These are phyloP conservation scores for Globisporangium camurandrum DNA, from an alignment of 352 stramenopile species.

Conservation along the genomic window DNA sequence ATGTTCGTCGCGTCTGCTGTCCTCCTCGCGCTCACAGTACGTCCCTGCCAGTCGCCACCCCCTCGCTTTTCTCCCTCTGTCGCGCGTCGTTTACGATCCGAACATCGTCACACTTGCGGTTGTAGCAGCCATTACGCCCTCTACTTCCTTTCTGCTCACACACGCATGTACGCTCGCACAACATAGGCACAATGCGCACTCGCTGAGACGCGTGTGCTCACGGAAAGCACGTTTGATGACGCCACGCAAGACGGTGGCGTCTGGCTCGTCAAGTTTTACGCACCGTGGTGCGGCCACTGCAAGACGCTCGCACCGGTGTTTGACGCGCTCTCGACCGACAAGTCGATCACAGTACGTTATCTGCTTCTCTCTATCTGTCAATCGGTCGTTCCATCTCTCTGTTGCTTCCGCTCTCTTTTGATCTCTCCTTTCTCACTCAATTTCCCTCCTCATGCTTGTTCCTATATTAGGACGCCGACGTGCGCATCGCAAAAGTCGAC, in stretches of 20 bases:
- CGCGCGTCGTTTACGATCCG: no score
- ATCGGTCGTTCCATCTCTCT: background rate
- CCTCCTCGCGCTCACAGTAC: constrained; percentile 19
- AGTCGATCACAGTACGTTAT: constrained; percentile 20
- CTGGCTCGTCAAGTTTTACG: constrained; percentile 84
- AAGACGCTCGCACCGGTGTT: constrained; percentile 69
- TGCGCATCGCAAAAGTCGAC: constrained; percentile 66
- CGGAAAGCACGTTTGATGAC: constrained; percentile 49
- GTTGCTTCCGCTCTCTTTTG: background rate
- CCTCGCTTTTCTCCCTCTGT: background rate
- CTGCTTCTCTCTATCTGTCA: background rate
- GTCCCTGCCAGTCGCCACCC: background rate
- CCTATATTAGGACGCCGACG: constrained; percentile 18
- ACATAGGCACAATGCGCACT: constrained; percentile 12
- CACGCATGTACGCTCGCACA: background rate
- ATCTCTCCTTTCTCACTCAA: background rate
- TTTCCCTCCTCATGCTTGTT: background rate
- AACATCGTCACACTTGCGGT: no score
- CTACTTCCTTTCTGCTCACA: no score
- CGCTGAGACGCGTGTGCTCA: constrained; percentile 26
- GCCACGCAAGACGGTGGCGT: constrained; percentile 40
- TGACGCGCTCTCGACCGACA: constrained; percentile 40
- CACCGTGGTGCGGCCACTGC: constrained; percentile 80
- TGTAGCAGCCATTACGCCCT: no score
- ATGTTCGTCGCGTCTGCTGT: constrained; percentile 11